phyloP scores from a whole-genome alignment of 148 eudicot species.

The Amaranthus palmeri region DNA sequence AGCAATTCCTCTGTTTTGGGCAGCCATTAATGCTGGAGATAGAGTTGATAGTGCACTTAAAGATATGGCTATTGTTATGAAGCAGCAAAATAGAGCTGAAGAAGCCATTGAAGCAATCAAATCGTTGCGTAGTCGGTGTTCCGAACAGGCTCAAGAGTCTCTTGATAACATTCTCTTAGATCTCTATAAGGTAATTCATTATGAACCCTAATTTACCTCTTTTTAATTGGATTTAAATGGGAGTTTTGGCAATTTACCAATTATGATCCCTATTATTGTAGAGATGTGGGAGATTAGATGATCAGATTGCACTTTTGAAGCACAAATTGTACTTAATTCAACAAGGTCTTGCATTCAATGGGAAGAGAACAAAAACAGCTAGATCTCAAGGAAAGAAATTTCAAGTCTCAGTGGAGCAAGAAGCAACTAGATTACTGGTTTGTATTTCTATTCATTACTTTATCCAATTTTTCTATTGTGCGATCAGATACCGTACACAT shows the following conservation, averaged over 20 bases:
- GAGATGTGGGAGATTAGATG: constrained; percentile 99
- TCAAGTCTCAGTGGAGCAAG: constrained; percentile 96
- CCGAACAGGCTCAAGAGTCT: constrained; percentile 97
- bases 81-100: constrained; percentile 89
- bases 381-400: constrained; percentile 95
- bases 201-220: not conserved
- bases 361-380: constrained; percentile 88
- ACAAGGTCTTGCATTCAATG: constrained; percentile 93
- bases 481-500: not conserved
- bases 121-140: constrained; percentile 68
- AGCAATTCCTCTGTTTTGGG: constrained; percentile 96
- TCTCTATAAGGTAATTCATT: constrained; percentile 64
- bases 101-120: constrained; percentile 96
- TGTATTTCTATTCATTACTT: not conserved
- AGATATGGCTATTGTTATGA: constrained; percentile 99
- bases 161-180: constrained; percentile 93
- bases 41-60: constrained; percentile 95
- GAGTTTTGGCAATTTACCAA: not conserved
- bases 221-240: not conserved
- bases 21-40: constrained; percentile 95
- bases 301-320: constrained; percentile 68
- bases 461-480: not conserved
- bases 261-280: constrained; percentile 20
- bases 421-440: constrained; percentile 90
- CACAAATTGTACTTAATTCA: constrained; percentile 83